Conservation (phyloP, 1,139 yeast genomes). For the Protomyces inouyei region DNA sequence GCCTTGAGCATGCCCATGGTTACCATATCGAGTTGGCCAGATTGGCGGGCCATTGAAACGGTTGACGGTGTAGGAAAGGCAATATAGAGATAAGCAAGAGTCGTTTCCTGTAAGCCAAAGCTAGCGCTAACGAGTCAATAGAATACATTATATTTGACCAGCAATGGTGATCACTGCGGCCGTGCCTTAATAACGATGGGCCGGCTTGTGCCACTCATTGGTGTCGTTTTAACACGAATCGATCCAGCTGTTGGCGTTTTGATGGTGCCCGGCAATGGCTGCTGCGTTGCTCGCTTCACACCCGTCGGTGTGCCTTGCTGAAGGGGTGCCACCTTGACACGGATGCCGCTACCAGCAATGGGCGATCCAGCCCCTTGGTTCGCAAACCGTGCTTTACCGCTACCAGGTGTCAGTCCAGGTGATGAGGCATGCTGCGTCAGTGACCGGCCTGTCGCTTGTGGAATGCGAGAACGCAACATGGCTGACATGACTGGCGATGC, state of each 20-base stretch:
- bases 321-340: conserved; percentile 3
- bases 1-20: too few relatives aligned
- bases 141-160: too few relatives aligned
- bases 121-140: too few relatives aligned
- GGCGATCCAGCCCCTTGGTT: not conserved
- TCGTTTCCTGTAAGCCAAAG: too few relatives aligned
- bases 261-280: not conserved
- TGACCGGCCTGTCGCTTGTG: not conserved
- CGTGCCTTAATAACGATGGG: not conserved
- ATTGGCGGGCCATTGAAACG: too few relatives aligned
- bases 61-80: too few relatives aligned
- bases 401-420: not conserved
- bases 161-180: not conserved
- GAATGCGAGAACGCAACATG: conserved; percentile 2
- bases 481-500: conserved; percentile 22
- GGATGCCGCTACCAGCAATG: conserved; percentile 8
- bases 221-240: not conserved
- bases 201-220: not conserved
- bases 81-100: too few relatives aligned
- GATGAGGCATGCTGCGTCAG: not conserved
- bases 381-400: not conserved
- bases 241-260: not conserved
- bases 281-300: not conserved
- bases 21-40: too few relatives aligned
- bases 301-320: not conserved